These are phyloP conservation scores for Pochonia chlamydosporia DNA, from an alignment of 2,329 filamentous ascomycete genomes.

Conservation along the genomic window DNA sequence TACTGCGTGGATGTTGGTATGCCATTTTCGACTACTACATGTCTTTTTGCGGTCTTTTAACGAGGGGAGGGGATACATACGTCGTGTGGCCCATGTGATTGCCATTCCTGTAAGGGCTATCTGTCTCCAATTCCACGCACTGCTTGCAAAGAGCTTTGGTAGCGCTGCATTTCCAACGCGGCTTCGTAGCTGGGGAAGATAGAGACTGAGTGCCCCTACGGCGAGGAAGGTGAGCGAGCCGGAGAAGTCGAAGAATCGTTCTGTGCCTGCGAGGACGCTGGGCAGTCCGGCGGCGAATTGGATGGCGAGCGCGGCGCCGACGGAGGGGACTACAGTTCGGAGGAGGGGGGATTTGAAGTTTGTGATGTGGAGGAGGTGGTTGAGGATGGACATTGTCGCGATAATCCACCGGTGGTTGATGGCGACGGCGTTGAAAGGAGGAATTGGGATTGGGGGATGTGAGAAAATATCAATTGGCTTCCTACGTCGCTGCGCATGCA, in stretches of 20 bases:
- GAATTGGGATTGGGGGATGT: not conserved
- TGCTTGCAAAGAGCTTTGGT: constrained; percentile 19
- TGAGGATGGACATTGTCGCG: constrained; percentile 22
- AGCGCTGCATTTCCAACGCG: constrained; percentile 36
- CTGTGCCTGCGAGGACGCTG: constrained; percentile 53
- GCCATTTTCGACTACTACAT: too few relatives aligned
- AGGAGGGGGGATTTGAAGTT: constrained; percentile 58
- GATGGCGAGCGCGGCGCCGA: constrained; percentile 57
- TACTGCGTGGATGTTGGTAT: constrained; percentile 34
- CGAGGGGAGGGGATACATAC: constrained; percentile 31
- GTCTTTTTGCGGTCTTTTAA: too few relatives aligned
- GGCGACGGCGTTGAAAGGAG: too few relatives aligned
- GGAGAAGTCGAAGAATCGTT: constrained; percentile 64
- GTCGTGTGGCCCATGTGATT: constrained; percentile 52
- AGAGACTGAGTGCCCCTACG: constrained; percentile 56
- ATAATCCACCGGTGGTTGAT: not conserved
- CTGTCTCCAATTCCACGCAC: constrained; percentile 53
- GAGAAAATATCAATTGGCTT: too few relatives aligned
- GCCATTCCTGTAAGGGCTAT: constrained; percentile 32
- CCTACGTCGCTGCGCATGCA: too few relatives aligned
- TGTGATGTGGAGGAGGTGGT: constrained; percentile 50
- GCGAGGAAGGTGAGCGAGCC: constrained; percentile 62
- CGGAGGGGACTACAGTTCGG: constrained; percentile 54
- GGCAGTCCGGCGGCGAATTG: constrained; percentile 58
- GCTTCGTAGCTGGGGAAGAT: constrained; percentile 53